phyloP scores from a whole-genome alignment of 805 yeast genomes.

The Brettanomyces anomalus region DNA sequence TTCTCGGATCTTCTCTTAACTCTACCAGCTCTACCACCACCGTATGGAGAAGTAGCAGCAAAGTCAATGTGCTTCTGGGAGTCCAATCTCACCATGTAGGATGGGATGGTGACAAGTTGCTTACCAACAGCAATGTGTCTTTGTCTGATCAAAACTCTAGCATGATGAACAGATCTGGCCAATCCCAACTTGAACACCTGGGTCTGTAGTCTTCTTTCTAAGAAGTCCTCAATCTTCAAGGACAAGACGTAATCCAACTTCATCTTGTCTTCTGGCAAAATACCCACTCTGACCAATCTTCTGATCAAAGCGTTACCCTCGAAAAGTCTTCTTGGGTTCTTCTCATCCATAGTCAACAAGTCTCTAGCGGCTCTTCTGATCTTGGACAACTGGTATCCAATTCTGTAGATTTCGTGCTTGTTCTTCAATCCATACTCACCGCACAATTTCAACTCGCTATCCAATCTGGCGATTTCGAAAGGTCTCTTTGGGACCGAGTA shows the following conservation, averaged over 20 bases:
- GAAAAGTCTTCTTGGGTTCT: constrained; percentile 99
- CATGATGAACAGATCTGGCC: constrained; percentile 99
- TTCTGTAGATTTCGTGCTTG: constrained; percentile 99
- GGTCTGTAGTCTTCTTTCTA: constrained; percentile 99
- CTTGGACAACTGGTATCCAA: constrained; percentile 98
- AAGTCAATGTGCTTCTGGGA: constrained; percentile 99
- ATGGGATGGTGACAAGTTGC: constrained; percentile 97
- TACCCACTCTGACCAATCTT: constrained; percentile 99
- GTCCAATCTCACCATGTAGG: constrained; percentile 99
- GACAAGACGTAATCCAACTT: constrained; percentile 99
- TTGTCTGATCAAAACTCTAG: constrained; percentile 97
- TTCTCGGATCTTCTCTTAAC: constrained; percentile 89
- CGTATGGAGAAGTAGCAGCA: constrained; percentile 98
- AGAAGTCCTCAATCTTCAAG: constrained; percentile 95
- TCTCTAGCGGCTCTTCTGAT: constrained; percentile 99
- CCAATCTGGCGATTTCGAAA: constrained; percentile 98
- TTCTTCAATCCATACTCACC: constrained; percentile 99
- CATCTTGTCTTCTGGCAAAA: constrained; percentile 98
- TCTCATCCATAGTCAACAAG: constrained; percentile 98
- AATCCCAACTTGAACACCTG: constrained; percentile 99
- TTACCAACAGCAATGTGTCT: constrained; percentile 99
- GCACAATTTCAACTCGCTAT: constrained; percentile 97
- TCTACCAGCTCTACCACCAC: constrained; percentile 99
- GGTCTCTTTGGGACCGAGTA: constrained; percentile 99
- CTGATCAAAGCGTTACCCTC: constrained; percentile 99